These are phyloP conservation scores for Scytalidium lignicola DNA, from an alignment of 2,329 filamentous ascomycete genomes.

Conservation along the genomic window DNA sequence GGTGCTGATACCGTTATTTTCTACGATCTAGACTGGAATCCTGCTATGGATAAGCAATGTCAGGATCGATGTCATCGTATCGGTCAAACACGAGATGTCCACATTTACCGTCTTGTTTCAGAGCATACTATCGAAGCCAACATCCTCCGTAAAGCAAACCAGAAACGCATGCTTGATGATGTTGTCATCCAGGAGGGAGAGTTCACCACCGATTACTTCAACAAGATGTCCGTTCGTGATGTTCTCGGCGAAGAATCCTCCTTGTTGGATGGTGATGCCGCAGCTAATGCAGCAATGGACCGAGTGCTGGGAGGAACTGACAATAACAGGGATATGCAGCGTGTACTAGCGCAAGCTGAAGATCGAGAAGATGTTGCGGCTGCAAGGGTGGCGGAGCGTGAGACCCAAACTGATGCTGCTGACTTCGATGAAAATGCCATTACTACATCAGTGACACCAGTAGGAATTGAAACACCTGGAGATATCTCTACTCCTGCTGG, in stretches of 20 bases:
- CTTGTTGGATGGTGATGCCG: slow-evolving; percentile 59
- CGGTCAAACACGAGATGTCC: slow-evolving; percentile 93
- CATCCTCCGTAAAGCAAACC: slow-evolving; percentile 91
- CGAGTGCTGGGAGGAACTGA: slow-evolving; percentile 63
- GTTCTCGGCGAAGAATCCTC: slow-evolving; percentile 53
- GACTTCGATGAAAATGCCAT: slow-evolving; percentile 69
- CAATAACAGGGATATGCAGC: slow-evolving; percentile 58
- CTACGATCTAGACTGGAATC: slow-evolving; percentile 99
- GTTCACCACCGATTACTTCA: slow-evolving; percentile 96
- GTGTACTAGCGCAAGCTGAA: slow-evolving; percentile 82
- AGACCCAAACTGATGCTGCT: slow-evolving; percentile 79
- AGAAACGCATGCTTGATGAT: slow-evolving; percentile 96
- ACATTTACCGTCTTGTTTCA: slow-evolving; percentile 92
- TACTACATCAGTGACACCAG: slow-evolving; percentile 23
- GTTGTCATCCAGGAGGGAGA: slow-evolving; percentile 98
- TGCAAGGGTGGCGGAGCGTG: slow-evolving; percentile 80
- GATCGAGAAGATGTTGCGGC: slow-evolving; percentile 88
- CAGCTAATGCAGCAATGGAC: slow-evolving; percentile 79
- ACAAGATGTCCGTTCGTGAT: slow-evolving; percentile 65
- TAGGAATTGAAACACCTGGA: slow-evolving; percentile 21
- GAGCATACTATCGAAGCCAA: slow-evolving; percentile 97
- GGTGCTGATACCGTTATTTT: slow-evolving; percentile 98
- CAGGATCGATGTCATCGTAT: slow-evolving; percentile 97
- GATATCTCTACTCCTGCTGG: slow-evolving; percentile 38
- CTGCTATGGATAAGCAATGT: slow-evolving; percentile 99